These are phyloP conservation scores for Auriscalpium orientale DNA, from an alignment of 768 basidiomycete genomes.

Conservation along the genomic window DNA sequence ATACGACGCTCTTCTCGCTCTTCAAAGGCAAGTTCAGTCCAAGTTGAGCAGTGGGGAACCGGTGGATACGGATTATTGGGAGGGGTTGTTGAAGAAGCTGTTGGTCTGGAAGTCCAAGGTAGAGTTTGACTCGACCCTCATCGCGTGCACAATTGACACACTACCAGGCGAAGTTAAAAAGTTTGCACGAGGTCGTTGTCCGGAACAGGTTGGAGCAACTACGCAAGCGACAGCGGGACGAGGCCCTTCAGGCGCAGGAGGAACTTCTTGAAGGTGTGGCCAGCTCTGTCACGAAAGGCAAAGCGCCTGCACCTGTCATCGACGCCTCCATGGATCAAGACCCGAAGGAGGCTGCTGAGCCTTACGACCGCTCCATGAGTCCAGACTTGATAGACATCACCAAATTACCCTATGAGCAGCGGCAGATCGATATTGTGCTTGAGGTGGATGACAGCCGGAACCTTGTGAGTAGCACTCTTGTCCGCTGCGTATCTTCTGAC, in stretches of 20 bases:
- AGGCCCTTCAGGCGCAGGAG: constrained; percentile 89
- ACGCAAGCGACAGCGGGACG: constrained; percentile 91
- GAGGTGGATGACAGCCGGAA: constrained; percentile 54
- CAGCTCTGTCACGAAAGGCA: constrained; percentile 43
- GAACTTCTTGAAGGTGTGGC: constrained; percentile 79
- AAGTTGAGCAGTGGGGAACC: constrained; percentile 91
- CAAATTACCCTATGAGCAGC: constrained; percentile 66
- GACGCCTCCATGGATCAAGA: constrained; percentile 28
- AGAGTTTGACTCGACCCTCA: no score
- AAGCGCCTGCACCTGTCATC: constrained; percentile 31
- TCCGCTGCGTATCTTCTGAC: not conserved
- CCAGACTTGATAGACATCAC: constrained; percentile 69
- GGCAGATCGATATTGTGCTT: constrained; percentile 70
- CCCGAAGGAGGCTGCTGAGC: constrained; percentile 58
- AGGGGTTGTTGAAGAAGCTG: constrained; percentile 81
- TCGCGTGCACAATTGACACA: constrained; percentile 1
- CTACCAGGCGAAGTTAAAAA: constrained; percentile 78
- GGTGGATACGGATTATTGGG: constrained; percentile 98
- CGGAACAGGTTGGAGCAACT: constrained; percentile 94
- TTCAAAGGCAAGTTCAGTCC: constrained; percentile 81
- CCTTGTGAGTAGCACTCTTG: constrained; percentile 32
- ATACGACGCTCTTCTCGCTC: constrained; percentile 70
- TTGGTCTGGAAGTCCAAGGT: constrained; percentile 98
- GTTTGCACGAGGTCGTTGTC: constrained; percentile 92
- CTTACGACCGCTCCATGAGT: constrained; percentile 82